Evolutionary conservation across 2,329 filamentous ascomycete species (phyloP).

Genomic region (Colletotrichum orchidophilum): DNA sequence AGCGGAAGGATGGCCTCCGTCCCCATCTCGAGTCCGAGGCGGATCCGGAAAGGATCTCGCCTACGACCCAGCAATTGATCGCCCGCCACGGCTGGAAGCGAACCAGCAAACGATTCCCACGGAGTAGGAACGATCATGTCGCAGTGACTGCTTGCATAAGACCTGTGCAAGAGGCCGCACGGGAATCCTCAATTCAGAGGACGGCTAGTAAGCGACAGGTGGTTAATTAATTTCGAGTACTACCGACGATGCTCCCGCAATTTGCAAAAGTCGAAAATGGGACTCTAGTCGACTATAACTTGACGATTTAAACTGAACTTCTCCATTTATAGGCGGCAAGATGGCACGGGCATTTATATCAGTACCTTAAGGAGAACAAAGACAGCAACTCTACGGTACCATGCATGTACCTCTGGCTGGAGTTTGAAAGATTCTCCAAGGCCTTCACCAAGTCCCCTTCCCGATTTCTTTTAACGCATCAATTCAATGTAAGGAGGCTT

Average conservation of each 20-base stretch:
- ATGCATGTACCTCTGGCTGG: too few species aligned
- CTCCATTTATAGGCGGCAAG: too few species aligned
- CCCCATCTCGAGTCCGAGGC: background rate
- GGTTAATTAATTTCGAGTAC: background rate
- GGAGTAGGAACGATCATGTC: background rate
- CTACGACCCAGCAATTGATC: background rate
- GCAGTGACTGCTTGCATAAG: background rate
- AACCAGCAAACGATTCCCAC: background rate
- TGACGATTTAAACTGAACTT: background rate
- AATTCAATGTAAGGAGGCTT: too few species aligned
- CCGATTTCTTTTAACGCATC: too few species aligned
- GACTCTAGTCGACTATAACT: background rate
- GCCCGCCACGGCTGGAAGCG: slow-evolving; percentile 2
- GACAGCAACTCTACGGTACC: background rate
- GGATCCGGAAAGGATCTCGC: background rate
- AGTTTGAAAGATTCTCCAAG: too few species aligned
- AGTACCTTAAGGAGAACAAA: too few species aligned
- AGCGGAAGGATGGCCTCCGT: background rate
- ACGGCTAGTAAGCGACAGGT: background rate
- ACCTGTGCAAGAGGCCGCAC: background rate
- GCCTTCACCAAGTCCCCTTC: too few species aligned
- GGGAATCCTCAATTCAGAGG: background rate
- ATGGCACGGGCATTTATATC: too few species aligned
- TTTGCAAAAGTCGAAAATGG: background rate
- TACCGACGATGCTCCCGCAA: background rate